phyloP scores from a whole-genome alignment of 805 yeast species.

The Saccharomycopsis fodiens region DNA sequence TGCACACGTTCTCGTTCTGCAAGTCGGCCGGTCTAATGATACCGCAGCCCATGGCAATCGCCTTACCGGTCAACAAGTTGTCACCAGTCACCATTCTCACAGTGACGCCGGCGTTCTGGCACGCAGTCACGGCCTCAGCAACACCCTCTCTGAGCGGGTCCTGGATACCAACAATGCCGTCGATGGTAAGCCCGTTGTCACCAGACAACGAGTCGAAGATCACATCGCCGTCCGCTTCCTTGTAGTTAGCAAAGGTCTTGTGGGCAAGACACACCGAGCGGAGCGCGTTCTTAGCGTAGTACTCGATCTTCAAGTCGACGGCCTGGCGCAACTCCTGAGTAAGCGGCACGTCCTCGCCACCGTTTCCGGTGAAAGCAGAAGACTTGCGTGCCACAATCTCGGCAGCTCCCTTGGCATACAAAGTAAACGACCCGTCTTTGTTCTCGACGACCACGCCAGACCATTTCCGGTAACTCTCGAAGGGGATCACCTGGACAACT shows the following conservation, averaged over 20 bases:
- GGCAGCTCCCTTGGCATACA: conserved; percentile 89
- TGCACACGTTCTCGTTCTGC: conserved; percentile 42
- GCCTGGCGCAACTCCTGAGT: conserved; percentile 12
- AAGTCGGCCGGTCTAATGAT: conserved; percentile 43
- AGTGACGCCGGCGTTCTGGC: conserved; percentile 85
- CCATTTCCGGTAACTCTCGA: conserved; percentile 91
- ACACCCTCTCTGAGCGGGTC: conserved; percentile 93
- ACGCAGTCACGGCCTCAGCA: conserved; percentile 76
- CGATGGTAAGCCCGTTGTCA: conserved; percentile 40
- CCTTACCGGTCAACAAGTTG: conserved; percentile 81
- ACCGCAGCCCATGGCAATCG: conserved; percentile 83
- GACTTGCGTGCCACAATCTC: conserved; percentile 49
- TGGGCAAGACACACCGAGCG: conserved; percentile 89
- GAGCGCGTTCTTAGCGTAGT: conserved; percentile 70
- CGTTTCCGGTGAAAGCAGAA: conserved; percentile 3
- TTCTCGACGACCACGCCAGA: conserved; percentile 66
- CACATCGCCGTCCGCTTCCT: conserved; percentile 2
- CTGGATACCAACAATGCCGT: conserved; percentile 84
- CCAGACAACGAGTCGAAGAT: neutral
- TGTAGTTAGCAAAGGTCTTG: conserved; percentile 48
- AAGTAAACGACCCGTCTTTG: conserved; percentile 37
- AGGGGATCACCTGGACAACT: conserved; percentile 72
- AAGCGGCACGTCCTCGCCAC: conserved; percentile 17
- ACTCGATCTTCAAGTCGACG: conserved; percentile 38
- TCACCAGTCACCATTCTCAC: conserved; percentile 99